Base-by-base conservation (phyloP, 2,329 filamentous ascomycete species). In the Xylariaceae sp. region DNA sequence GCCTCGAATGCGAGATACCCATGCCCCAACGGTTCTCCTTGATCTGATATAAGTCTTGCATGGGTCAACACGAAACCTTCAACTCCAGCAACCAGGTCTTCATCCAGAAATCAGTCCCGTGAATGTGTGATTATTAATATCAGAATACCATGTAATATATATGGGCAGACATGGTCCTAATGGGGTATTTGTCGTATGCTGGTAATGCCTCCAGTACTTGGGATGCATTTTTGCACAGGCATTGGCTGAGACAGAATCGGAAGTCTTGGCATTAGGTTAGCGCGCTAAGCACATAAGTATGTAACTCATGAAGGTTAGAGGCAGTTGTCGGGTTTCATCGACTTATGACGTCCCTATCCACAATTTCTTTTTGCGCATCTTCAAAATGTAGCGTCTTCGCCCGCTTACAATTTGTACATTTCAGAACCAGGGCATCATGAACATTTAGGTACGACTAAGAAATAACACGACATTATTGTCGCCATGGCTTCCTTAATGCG, bases 261-360 rank as follows among this genome's bases (percentile, higher is more conserved):
- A 19, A 19, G 19, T 19, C 19, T 19, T 19, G 19, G 19, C 19
- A 19, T 19, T 19, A 19, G 19, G 19, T 19, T 19, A 19, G 19
- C 19, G 19, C 19, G 19, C 19, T 19, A 19, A 19, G 19, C 19
- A 19, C 19, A 19, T 19, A 19, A 19, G 19, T 19, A 19, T 19
- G 19, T 19, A 19, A 19, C 19, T 19, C 19, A 19, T 19, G 19
- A 19, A 19, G 19, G 19, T 19, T 19, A 19, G 19, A 19, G 19
- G 19, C 8, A 37, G 35, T 3, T 37, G 8, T 11, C 3, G 12
- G 3, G 8, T 11, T 11, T 3, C 3, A 37, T 44, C 12, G 42
- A 51, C 47, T 59, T 41, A 67, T 66, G 65, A 65, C 64, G 63
- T 65, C 53, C 44, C 9, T 56, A 54, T 51, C 59, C 59, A 63